A percentile compares a stretch with the other conserved stretches of the same genome.
phyloP scores from a whole-genome alignment of 164 flowering plant genomes.

The Amborella trichopoda region DNA sequence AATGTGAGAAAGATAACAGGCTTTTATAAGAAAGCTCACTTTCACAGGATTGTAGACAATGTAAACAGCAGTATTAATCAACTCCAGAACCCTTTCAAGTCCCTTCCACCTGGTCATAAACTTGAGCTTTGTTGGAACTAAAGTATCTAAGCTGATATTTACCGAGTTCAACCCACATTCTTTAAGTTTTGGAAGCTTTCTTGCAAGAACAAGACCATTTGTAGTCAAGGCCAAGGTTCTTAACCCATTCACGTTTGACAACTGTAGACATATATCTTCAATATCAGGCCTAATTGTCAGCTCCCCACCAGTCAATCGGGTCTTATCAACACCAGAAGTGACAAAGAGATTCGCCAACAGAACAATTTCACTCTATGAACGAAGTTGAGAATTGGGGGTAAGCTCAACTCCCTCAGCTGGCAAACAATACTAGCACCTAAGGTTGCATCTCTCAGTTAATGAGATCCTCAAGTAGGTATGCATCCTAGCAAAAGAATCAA shows the following conservation, averaged over 20 bases:
- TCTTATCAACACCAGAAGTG: slow-evolving; percentile 73
- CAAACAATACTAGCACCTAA: slow-evolving; percentile 94
- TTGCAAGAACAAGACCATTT: slow-evolving; percentile 75
- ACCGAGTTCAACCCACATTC: slow-evolving; percentile 67
- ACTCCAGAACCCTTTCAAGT: slow-evolving; percentile 70
- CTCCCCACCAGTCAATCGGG: slow-evolving; percentile 95
- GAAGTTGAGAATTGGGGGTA: slow-evolving; percentile 50
- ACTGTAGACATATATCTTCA: slow-evolving; percentile 64
- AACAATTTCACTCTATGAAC: slow-evolving; percentile 54
- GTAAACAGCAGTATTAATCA: slow-evolving; percentile 63
- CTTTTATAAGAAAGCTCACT: slow-evolving; percentile 38
- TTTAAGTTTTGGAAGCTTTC: slow-evolving; percentile 75
- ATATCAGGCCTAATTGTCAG: slow-evolving; percentile 86
- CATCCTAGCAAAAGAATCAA: slow-evolving; percentile 86
- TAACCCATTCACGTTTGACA: slow-evolving; percentile 68
- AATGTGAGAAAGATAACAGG: too few relatives aligned
- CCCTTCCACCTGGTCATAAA: slow-evolving; percentile 94
- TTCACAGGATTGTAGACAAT: slow-evolving; percentile 88
- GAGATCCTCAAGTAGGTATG: slow-evolving; percentile 92
- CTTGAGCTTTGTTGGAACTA: slow-evolving; percentile 92
- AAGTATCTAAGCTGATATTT: slow-evolving; percentile 90
- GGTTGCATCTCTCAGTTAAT: slow-evolving; percentile 86
- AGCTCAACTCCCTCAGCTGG: slow-evolving; percentile 91
- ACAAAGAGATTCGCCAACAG: slow-evolving; percentile 73
- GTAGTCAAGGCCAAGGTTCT: slow-evolving; percentile 86